Evolutionary conservation across 2,329 filamentous ascomycete genomes (phyloP).

Genomic region (Pseudogymnoascus sp.): DNA sequence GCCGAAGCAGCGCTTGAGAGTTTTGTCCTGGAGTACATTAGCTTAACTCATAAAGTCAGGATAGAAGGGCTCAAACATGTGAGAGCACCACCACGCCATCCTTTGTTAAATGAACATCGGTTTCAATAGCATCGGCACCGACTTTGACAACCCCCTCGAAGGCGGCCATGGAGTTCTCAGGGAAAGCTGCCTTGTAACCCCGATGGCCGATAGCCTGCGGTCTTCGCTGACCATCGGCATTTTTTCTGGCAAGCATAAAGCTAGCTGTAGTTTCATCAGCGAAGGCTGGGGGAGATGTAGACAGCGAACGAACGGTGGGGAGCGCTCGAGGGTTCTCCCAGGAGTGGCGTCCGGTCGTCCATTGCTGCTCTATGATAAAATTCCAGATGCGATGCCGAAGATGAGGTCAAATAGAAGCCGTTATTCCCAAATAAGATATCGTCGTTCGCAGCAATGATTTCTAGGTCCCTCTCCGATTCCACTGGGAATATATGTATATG

Average conservation of each 20-base stretch:
- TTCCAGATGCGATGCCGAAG: neutral
- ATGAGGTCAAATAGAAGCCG: no score
- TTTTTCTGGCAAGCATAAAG: constrained; percentile 19
- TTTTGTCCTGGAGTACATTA: constrained; percentile 49
- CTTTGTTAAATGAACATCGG: constrained; percentile 73
- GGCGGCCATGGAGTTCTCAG: constrained; percentile 79
- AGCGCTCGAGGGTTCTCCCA: neutral
- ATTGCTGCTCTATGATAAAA: neutral
- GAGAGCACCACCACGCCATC: constrained; percentile 81
- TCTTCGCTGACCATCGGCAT: constrained; percentile 27
- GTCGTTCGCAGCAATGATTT: neutral
- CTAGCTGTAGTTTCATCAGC: constrained; percentile 16
- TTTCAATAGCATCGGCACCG: constrained; percentile 77
- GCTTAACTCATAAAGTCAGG: neutral
- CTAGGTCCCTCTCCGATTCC: neutral
- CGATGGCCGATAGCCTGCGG: constrained; percentile 72
- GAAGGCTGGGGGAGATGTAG: neutral
- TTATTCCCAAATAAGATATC: neutral
- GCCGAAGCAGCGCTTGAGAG: constrained; percentile 74
- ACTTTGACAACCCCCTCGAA: constrained; percentile 66
- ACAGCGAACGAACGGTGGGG: neutral
- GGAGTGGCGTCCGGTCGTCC: neutral
- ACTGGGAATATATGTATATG: neutral
- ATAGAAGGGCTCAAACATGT: constrained; percentile 44
- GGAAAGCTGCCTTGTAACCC: constrained; percentile 66